These are phyloP conservation scores for Heteromeles arbutifolia DNA, from an alignment of 306 rosid species.

Conservation along the genomic window DNA sequence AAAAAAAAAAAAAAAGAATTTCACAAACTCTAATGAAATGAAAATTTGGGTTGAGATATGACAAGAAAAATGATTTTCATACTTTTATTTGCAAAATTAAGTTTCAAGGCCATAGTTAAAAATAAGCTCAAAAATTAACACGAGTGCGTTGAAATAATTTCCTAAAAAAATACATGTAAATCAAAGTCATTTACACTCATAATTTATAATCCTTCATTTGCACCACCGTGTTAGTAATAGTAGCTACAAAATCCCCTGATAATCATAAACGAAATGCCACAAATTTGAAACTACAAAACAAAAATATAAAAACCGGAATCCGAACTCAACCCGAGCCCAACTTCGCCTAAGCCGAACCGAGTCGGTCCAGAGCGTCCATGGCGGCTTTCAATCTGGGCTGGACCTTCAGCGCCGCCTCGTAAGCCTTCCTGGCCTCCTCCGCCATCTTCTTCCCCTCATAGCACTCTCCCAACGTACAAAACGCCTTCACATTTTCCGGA, in stretches of 20 bases:
- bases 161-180: no score
- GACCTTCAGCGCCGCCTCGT: constrained; percentile 51
- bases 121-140: no score
- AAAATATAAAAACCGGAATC: neutral
- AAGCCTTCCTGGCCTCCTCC: constrained; percentile 70
- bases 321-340: neutral
- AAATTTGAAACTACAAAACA: neutral
- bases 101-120: no score
- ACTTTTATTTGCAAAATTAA: no score
- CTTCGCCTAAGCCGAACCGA: constrained; percentile 20
- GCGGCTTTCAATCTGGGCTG: constrained; percentile 44
- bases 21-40: no score
- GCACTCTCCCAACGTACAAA: constrained; percentile 64
- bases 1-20: no score
- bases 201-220: neutral
- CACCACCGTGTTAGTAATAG: neutral
- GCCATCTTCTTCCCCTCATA: constrained; percentile 62
- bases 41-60: no score
- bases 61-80: no score
- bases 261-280: neutral
- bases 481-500: constrained; percentile 45
- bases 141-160: no score
- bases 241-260: neutral
- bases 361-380: constrained; percentile 51
- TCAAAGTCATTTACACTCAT: neutral